Conservation (phyloP, 306 rosid species). For the Chamaecrista fasciculata region DNA sequence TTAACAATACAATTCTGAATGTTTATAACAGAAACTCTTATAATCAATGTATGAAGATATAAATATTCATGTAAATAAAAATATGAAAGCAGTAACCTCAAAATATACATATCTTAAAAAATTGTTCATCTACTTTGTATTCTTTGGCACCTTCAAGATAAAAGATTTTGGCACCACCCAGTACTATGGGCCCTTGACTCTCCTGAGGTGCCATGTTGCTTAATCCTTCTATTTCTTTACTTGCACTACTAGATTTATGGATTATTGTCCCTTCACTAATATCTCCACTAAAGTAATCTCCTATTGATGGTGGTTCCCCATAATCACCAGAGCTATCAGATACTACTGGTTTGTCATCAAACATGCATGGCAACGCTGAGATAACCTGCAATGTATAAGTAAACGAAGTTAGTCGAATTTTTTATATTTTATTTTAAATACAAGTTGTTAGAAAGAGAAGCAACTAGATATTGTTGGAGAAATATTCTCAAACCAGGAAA, state of each 20-base stretch:
- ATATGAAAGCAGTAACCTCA: constrained; percentile 24
- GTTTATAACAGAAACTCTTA: no score
- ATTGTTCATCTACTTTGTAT: constrained; percentile 16
- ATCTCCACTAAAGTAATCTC: not conserved
- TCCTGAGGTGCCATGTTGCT: not conserved
- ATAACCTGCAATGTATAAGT: constrained; percentile 34
- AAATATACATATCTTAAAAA: constrained; percentile 25
- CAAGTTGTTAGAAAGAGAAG: not conserved
- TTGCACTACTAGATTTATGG: not conserved
- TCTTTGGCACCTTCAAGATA: constrained; percentile 35
- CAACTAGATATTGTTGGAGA: not conserved
- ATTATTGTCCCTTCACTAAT: constrained; percentile 2
- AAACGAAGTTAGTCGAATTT: constrained; percentile 1
- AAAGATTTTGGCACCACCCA: constrained; percentile 37
- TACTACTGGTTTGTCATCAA: not conserved
- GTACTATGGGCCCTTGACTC: constrained; percentile 3
- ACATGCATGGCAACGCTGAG: constrained; percentile 28
- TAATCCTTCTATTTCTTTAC: constrained; percentile 11
- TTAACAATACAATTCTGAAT: no score
- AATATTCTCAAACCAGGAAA: not conserved
- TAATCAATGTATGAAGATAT: not conserved
- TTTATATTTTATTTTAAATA: not conserved
- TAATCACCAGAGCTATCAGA: constrained; percentile 6
- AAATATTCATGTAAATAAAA: not conserved
- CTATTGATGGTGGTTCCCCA: not conserved